Evolutionary conservation across 345 rosid genomes (phyloP).

Genomic region (Bruguiera sexangula): DNA sequence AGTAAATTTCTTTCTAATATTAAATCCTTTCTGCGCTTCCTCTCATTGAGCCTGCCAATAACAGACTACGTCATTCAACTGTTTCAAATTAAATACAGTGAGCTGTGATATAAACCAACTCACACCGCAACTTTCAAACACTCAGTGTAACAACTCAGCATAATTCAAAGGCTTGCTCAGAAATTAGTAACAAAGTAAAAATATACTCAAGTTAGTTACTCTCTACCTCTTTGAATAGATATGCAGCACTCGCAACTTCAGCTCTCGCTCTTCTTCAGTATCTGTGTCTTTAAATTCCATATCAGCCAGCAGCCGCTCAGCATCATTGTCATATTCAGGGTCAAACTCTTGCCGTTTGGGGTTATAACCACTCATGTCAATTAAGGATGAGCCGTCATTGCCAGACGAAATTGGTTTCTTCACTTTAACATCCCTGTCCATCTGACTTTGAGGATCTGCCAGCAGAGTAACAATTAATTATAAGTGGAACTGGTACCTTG

Average conservation of each 20-base stretch:
- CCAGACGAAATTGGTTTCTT: constrained; percentile 55
- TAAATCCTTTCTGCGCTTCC: constrained; percentile 91
- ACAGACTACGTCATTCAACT: background rate
- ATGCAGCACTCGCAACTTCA: constrained; percentile 78
- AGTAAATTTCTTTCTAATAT: constrained; percentile 78
- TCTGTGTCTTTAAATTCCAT: constrained; percentile 96
- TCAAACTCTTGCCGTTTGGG: constrained; percentile 84
- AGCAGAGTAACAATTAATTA: constrained; percentile 14
- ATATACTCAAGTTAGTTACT: background rate
- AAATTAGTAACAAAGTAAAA: background rate
- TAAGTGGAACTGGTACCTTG: background rate
- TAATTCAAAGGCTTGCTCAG: too few species aligned
- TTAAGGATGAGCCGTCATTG: constrained; percentile 61
- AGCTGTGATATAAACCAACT: too few species aligned
- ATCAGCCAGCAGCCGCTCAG: constrained; percentile 92
- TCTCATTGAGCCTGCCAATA: constrained; percentile 79
- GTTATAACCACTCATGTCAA: constrained; percentile 78
- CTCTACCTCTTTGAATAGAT: constrained; percentile 81
- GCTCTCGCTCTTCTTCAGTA: constrained; percentile 76
- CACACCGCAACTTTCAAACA: too few species aligned
- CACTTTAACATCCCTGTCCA: constrained; percentile 58
- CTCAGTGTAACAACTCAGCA: too few species aligned
- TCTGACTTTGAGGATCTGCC: constrained; percentile 50
- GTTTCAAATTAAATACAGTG: background rate
- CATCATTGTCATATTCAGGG: constrained; percentile 95